phyloP scores from a whole-genome alignment of 352 stramenopile genomes.

The Globisporangium carolinianum region DNA sequence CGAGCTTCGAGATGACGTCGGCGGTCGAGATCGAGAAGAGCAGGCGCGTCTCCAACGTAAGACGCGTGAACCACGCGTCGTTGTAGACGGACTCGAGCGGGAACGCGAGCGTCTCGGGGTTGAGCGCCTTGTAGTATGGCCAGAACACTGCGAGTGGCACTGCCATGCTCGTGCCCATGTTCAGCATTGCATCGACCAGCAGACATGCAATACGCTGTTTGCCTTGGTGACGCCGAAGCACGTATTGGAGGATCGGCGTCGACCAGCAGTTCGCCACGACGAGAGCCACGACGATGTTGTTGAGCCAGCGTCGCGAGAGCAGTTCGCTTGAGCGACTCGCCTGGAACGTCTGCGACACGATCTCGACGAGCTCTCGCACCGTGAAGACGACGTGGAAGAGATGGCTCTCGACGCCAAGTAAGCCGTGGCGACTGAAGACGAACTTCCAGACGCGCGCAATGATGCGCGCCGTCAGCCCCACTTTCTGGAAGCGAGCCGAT shows the following conservation, averaged over 20 bases:
- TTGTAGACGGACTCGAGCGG: slow-evolving; percentile 13
- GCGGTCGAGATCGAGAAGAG: slow-evolving; percentile 13
- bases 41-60: slow-evolving; percentile 19
- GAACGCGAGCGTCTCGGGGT: slow-evolving; percentile 13
- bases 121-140: slow-evolving; percentile 14
- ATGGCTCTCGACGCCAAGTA: slow-evolving; percentile 12
- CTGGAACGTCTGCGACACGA: slow-evolving; percentile 14
- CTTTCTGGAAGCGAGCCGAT: not conserved
- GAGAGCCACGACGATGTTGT: slow-evolving; percentile 1
- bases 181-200: slow-evolving; percentile 13
- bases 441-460: not conserved
- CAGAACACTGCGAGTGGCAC: slow-evolving; percentile 17
- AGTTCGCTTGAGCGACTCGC: slow-evolving; percentile 12
- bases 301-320: slow-evolving; percentile 2
- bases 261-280: slow-evolving; percentile 12
- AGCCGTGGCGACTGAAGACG: slow-evolving; percentile 1
- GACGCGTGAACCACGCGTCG: slow-evolving; percentile 15
- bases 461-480: not conserved
- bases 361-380: slow-evolving; percentile 10
- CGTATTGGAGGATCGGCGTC: slow-evolving; percentile 9
- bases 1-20: slow-evolving; percentile 18
- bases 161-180: slow-evolving; percentile 11
- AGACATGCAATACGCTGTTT: slow-evolving; percentile 16
- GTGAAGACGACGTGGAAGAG: slow-evolving; percentile 7
- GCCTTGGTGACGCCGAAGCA: not conserved